These are phyloP conservation scores for Discostella pseudostelligera DNA, from an alignment of 108 stramenopile species.

Conservation along the genomic window DNA sequence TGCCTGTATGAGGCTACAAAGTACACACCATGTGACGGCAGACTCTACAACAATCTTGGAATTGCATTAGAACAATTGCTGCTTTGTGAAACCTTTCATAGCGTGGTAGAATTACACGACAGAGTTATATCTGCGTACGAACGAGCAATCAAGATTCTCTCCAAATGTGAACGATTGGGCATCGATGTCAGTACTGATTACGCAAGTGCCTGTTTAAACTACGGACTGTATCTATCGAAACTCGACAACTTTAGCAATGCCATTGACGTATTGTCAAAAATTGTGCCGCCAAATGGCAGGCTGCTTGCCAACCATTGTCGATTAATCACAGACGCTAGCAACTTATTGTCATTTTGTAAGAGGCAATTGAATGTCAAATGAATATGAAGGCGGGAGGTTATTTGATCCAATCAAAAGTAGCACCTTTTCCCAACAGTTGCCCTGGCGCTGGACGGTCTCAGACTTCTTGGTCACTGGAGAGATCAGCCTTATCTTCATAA, in stretches of 20 bases:
- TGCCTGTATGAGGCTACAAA: slow-evolving; percentile 43
- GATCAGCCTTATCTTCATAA: background rate
- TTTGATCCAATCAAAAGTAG: too few species aligned
- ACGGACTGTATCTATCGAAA: slow-evolving; percentile 61
- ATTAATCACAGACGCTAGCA: slow-evolving; percentile 21
- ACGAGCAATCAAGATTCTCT: slow-evolving; percentile 17
- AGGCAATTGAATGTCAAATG: slow-evolving; percentile 9
- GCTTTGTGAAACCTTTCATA: background rate
- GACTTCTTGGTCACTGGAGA: too few species aligned
- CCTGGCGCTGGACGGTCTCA: too few species aligned
- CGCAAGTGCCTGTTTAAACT: slow-evolving; percentile 49
- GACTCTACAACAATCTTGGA: slow-evolving; percentile 64
- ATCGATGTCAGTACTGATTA: slow-evolving; percentile 51
- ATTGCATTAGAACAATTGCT: slow-evolving; percentile 41
- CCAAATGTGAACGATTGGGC: slow-evolving; percentile 21
- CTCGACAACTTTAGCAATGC: slow-evolving; percentile 54
- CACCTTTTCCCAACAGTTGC: too few species aligned
- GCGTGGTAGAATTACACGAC: slow-evolving; percentile 8
- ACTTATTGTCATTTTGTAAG: slow-evolving; percentile 31
- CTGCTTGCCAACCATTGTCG: background rate
- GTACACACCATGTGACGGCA: slow-evolving; percentile 58
- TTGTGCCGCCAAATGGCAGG: background rate
- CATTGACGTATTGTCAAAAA: slow-evolving; percentile 35
- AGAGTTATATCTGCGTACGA: slow-evolving; percentile 29
- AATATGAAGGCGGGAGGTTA: background rate